A percentile compares a stretch with the other conserved stretches of the same genome.
Conservation (phyloP, 2,329 filamentous ascomycete genomes). For the Trichoderma koningii region DNA sequence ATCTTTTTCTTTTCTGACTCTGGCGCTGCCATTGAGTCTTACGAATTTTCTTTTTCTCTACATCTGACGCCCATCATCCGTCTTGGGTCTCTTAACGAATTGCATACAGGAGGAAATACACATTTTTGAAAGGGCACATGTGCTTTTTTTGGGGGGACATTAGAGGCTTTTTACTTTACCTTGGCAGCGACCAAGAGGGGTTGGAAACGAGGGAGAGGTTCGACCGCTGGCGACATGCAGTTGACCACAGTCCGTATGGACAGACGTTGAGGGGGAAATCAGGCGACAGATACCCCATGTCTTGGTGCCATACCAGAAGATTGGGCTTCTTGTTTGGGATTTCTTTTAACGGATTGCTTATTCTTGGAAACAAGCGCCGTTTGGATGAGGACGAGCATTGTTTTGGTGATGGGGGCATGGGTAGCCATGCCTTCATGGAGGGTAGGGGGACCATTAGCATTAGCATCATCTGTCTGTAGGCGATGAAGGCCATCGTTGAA, state of each 20-base stretch:
- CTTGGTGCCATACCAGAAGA: constrained; percentile 5
- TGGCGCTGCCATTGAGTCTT: constrained; percentile 4
- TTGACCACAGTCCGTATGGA: neutral
- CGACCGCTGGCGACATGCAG: too few relatives aligned
- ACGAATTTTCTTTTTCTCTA: constrained; percentile 8
- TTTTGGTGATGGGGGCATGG: constrained; percentile 8
- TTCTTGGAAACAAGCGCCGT: neutral
- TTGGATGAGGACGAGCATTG: neutral
- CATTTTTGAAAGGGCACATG: constrained; percentile 2
- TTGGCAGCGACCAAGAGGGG: neutral
- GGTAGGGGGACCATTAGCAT: neutral
- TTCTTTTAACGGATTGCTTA: neutral
- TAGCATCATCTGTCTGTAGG: constrained; percentile 1
- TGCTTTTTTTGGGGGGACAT: constrained; percentile 3
- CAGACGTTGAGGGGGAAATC: neutral
- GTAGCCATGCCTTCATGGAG: neutral
- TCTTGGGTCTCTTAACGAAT: constrained; percentile 13
- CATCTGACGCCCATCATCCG: neutral
- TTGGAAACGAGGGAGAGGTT: too few relatives aligned
- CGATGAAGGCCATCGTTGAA: neutral
- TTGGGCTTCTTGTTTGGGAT: constrained; percentile 19
- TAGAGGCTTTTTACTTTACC: neutral
- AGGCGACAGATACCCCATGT: neutral
- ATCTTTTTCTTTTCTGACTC: constrained; percentile 13
- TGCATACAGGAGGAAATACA: constrained; percentile 26